Evolutionary conservation across 139 green algal species (phyloP).

Genomic region (Astrephomene gubernaculifera): DNA sequence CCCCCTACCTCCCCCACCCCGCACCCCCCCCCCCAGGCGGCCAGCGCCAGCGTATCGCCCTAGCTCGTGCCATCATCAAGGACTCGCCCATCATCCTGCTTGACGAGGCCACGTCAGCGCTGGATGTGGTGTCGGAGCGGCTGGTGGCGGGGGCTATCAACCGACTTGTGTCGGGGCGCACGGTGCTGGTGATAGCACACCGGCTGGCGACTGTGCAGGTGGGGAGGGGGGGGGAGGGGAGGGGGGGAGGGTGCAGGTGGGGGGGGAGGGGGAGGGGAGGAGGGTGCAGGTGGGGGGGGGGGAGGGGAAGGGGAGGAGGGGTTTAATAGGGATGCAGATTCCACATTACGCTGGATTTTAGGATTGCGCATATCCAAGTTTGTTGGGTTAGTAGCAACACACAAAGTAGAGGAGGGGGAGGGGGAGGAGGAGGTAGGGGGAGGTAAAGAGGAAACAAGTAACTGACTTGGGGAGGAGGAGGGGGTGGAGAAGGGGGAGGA

Average conservation of each 20-base stretch:
- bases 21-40: conserved; percentile 50
- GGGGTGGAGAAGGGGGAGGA: neutral
- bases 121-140: conserved; percentile 66
- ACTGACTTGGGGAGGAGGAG: neutral
- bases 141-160: conserved; percentile 92
- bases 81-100: conserved; percentile 91
- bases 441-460: neutral
- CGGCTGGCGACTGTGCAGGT: conserved; percentile 83
- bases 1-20: neutral
- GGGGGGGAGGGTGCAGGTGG: neutral
- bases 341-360: no score
- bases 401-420: neutral
- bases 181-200: conserved; percentile 95
- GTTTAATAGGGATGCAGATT: no score
- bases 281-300: neutral
- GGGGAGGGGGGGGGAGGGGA: neutral
- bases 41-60: conserved; percentile 91
- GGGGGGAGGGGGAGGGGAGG: neutral
- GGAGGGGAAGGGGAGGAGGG: neutral
- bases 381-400: no score
- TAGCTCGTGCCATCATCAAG: conserved; percentile 92
- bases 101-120: conserved; percentile 90
- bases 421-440: neutral
- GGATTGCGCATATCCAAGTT: no score
- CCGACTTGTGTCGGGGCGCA: conserved; percentile 86